These are phyloP conservation scores for Psilocybe cubensis DNA, from an alignment of 768 basidiomycete genomes.

Conservation along the genomic window DNA sequence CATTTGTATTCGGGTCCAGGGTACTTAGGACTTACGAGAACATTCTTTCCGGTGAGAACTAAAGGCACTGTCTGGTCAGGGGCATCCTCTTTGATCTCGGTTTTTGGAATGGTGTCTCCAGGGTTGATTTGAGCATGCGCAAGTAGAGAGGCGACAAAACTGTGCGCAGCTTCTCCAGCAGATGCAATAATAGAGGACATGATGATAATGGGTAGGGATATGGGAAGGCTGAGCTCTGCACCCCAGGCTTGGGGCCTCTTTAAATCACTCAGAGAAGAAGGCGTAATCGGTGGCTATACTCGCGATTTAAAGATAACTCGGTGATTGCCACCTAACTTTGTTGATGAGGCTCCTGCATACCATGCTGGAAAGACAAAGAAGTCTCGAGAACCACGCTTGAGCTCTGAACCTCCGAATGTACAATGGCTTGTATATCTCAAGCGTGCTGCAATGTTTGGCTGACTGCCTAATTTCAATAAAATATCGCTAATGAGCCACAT, in stretches of 20 bases:
- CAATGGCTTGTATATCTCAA: background rate
- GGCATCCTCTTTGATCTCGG: slow-evolving; percentile 61
- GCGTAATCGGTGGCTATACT: slow-evolving; percentile 1
- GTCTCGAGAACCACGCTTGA: background rate
- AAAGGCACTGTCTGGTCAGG: slow-evolving; percentile 46
- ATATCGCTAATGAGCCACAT: background rate
- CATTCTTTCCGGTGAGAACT: slow-evolving; percentile 58
- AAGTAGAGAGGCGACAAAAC: slow-evolving; percentile 53
- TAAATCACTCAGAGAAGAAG: background rate
- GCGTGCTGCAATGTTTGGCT: background rate
- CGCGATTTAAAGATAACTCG: background rate
- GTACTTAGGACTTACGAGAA: slow-evolving; percentile 51
- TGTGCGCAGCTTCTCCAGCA: slow-evolving; percentile 57
- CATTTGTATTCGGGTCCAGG: background rate
- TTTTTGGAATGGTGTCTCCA: slow-evolving; percentile 53
- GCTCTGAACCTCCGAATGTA: background rate
- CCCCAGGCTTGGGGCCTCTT: background rate
- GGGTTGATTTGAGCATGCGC: slow-evolving; percentile 48
- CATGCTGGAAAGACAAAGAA: background rate
- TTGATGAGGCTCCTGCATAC: background rate
- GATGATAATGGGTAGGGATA: slow-evolving; percentile 1
- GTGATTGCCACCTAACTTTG: background rate
- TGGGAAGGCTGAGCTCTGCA: background rate
- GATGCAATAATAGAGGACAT: slow-evolving; percentile 53
- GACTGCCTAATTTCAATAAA: too few relatives aligned